phyloP scores from a whole-genome alignment of 129 eudicot species.

The Oenanthe sinensis region DNA sequence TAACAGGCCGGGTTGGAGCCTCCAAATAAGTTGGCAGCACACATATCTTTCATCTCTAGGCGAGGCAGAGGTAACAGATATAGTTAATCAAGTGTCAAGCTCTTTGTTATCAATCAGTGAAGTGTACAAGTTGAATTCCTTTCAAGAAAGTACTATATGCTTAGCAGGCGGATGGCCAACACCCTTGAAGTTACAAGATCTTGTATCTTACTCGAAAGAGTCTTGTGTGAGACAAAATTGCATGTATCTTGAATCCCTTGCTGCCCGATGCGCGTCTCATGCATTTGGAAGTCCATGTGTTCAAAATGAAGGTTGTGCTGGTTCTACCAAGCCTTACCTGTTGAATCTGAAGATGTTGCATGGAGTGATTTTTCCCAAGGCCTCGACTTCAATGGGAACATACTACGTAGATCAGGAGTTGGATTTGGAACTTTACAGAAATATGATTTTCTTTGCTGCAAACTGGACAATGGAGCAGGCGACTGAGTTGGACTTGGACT shows the following conservation, averaged over 20 bases:
- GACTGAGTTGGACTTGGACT: constrained; percentile 43
- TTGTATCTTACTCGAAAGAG: constrained; percentile 53
- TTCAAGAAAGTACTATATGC: constrained; percentile 29
- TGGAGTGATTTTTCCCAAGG: constrained; percentile 38
- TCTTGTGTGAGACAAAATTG: constrained; percentile 63
- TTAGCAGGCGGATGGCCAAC: constrained; percentile 92
- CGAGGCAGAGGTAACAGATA: constrained; percentile 50
- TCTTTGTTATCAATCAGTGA: constrained; percentile 37
- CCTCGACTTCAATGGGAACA: constrained; percentile 14
- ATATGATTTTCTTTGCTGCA: constrained; percentile 61
- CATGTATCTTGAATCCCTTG: constrained; percentile 69
- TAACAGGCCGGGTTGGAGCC: constrained; percentile 66
- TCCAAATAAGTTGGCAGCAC: constrained; percentile 85
- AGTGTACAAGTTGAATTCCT: constrained; percentile 18
- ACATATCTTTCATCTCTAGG: constrained; percentile 91
- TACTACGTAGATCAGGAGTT: constrained; percentile 10
- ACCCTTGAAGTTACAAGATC: constrained; percentile 56
- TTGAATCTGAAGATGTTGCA: constrained; percentile 39
- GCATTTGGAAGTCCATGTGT: constrained; percentile 17
- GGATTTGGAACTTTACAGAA: constrained; percentile 20
- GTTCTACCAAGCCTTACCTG: constrained; percentile 29
- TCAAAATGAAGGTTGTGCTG: constrained; percentile 17
- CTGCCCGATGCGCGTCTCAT: constrained; percentile 43
- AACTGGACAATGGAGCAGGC: constrained; percentile 89
- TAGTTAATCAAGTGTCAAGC: constrained; percentile 35